phyloP scores from a whole-genome alignment of 2,329 filamentous ascomycete genomes.

The Periconia sp. region DNA sequence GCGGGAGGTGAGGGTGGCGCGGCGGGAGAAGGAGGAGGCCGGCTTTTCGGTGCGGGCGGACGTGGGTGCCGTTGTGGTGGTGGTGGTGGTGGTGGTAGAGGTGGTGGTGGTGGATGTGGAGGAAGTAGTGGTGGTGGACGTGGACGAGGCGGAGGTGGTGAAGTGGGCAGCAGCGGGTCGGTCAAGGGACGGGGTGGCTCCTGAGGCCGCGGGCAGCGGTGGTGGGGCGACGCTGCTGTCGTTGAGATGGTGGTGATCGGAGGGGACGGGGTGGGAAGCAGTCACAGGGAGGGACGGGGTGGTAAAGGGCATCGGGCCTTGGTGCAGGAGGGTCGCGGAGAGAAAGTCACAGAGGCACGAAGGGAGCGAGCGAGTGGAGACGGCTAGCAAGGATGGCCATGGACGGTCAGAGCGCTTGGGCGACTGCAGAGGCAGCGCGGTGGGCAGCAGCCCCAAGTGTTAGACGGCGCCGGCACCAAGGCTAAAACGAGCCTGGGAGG shows the following conservation, averaged over 20 bases:
- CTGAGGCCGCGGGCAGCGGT: conserved; percentile 9
- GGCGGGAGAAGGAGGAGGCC: conserved; percentile 21
- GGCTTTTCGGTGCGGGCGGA: background rate
- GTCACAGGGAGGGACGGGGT: conserved; percentile 36
- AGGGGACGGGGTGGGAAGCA: conserved; percentile 18
- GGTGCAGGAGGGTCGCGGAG: conserved; percentile 39
- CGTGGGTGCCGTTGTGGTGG: conserved; percentile 1
- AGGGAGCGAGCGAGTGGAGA: conserved; percentile 40
- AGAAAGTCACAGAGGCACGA: conserved; percentile 37
- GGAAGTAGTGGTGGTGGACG: conserved; percentile 1
- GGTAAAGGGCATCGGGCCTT: conserved; percentile 42
- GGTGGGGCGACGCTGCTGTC: conserved; percentile 9
- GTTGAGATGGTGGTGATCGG: conserved; percentile 10
- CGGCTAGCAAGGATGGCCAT: conserved; percentile 42
- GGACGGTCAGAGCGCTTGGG: too few species aligned
- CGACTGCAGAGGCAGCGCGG: too few species aligned
- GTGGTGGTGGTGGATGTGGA: background rate
- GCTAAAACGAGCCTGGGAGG: too few species aligned
- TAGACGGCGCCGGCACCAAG: too few species aligned
- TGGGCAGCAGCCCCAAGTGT: too few species aligned
- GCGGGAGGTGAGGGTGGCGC: conserved; percentile 38
- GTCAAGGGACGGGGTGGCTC: conserved; percentile 8
- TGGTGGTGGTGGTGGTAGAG: conserved; percentile 4
- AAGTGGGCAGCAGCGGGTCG: conserved; percentile 8
- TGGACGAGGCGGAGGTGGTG: conserved; percentile 6